Evolutionary conservation across 495 filamentous ascomycete genomes (phyloP), one percentile per base, ranked within the genome.

Genomic region (Lepidopterella palustris): DNA sequence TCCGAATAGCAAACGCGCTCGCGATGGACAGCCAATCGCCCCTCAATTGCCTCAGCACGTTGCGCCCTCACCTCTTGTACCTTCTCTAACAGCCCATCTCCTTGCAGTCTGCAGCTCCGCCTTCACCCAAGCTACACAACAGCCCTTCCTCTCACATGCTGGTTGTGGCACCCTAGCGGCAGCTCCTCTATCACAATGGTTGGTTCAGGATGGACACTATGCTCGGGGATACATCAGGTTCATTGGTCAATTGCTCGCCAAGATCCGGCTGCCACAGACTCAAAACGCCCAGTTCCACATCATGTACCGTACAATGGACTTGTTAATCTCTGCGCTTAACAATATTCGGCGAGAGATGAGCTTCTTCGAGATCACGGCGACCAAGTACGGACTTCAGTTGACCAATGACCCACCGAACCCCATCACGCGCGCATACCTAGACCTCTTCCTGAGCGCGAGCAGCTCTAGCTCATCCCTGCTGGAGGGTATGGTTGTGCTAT

Each of bases 151-250:
- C 55, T 75, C 77, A 24, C 76, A 80, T 54, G 87, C 86, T 25
- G 86, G 86, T 25, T 72, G 76, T 52, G 87, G 87, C 56, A 79
- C 75, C 3, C 76, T 90, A 29, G 70, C 80, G 21, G 80, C 81
- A 45, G 62, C 72, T 1, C 68, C 74, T 0, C 79, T 90, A 11
- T 78, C 80, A 32, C 76, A 80, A 70, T 92, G 87, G 87, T 80
- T 92, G 40, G 79, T 84, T 23, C 86, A 90, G 72, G 88, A 92
- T 74, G 74, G 84, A 8, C 78, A 90, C 53, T 90, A 90, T 73
- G 82, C 85, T 21, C 86, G 88, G 60, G 81, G 82, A 51, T 88
- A 87, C 69, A 76, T 89, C 68, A 76, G 83, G 35, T 88, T 87
- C 66, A 82, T 85, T 29, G 86, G 85, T 18, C 73, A 74, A n/a